Evolutionary conservation across 1,139 yeast genomes (phyloP).

Genomic region (Suhomyces choctaworum): DNA sequence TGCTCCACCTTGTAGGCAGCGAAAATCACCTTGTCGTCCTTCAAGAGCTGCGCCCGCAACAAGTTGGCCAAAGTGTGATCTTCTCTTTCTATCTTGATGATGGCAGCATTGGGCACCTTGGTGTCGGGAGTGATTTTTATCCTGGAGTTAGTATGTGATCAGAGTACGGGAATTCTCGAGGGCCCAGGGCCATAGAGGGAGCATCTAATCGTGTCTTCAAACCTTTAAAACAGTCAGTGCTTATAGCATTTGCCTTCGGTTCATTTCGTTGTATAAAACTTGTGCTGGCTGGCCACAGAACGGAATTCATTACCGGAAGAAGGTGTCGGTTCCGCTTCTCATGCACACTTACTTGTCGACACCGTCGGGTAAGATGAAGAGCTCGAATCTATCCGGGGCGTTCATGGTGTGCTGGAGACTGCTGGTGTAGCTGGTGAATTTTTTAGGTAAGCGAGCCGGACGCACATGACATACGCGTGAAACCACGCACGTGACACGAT

Average conservation of each 20-base stretch:
- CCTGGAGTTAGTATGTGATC: slow-evolving; percentile 33
- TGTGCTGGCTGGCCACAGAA: too few relatives aligned
- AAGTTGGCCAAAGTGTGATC: slow-evolving; percentile 95
- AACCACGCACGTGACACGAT: background rate
- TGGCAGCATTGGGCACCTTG: slow-evolving; percentile 92
- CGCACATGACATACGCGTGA: background rate
- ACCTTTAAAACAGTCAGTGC: too few relatives aligned
- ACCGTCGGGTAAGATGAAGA: slow-evolving; percentile 96
- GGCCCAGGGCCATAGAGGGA: background rate
- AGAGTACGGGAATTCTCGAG: too few relatives aligned
- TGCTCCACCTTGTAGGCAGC: slow-evolving; percentile 98
- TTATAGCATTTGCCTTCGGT: too few relatives aligned
- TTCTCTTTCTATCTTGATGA: slow-evolving; percentile 90
- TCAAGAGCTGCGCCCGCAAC: slow-evolving; percentile 79
- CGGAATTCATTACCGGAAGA: too few relatives aligned
- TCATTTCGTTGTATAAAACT: too few relatives aligned
- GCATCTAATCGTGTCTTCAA: background rate
- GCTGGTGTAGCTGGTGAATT: background rate
- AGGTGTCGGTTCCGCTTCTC: too few relatives aligned
- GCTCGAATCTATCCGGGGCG: slow-evolving; percentile 98
- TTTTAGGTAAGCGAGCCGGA: background rate
- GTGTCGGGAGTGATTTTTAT: slow-evolving; percentile 89
- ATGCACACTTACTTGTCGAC: slow-evolving; percentile 76
- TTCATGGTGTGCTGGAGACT: slow-evolving; percentile 55
- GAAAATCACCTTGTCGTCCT: slow-evolving; percentile 83